Conservation (phyloP, 106 monocot species). For the Acorus calamus region DNA sequence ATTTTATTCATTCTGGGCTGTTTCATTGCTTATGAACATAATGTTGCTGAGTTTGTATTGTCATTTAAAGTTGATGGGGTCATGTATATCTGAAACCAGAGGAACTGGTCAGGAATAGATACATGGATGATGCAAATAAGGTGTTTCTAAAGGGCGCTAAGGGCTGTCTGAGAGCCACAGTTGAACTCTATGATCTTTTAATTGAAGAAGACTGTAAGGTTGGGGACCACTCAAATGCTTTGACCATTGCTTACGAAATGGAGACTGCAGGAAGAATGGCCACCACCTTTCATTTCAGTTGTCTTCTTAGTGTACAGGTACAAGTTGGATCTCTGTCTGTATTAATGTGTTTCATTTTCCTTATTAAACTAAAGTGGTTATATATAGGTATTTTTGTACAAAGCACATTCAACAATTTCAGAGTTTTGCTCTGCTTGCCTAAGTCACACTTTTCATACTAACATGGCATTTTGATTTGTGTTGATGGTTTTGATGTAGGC, state of each 20-base stretch:
- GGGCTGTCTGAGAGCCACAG: constrained; percentile 82
- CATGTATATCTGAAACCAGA: constrained; percentile 28
- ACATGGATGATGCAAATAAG: constrained; percentile 73
- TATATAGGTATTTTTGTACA: neutral
- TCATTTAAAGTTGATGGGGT: too few relatives aligned
- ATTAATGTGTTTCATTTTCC: neutral
- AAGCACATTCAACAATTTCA: too few relatives aligned
- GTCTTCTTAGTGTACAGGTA: constrained; percentile 97
- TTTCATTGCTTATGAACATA: constrained; percentile 8
- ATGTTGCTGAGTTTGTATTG: neutral
- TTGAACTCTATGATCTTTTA: constrained; percentile 86
- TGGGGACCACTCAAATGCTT: constrained; percentile 96
- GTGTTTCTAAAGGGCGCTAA: constrained; percentile 88
- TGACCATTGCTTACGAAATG: constrained; percentile 98
- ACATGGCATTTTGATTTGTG: too few relatives aligned
- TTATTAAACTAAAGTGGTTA: too few relatives aligned
- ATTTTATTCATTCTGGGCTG: neutral
- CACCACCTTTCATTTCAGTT: constrained; percentile 96
- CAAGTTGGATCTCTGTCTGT: neutral
- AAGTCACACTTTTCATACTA: too few relatives aligned
- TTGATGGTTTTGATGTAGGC: constrained; percentile 39
- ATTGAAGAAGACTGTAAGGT: constrained; percentile 96
- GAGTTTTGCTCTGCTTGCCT: neutral
- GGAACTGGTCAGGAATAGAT: constrained; percentile 65
- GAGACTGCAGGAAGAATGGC: constrained; percentile 98